Conservation (phyloP, 768 basidiomycete genomes). For the Hysterangium stoloniferum region DNA sequence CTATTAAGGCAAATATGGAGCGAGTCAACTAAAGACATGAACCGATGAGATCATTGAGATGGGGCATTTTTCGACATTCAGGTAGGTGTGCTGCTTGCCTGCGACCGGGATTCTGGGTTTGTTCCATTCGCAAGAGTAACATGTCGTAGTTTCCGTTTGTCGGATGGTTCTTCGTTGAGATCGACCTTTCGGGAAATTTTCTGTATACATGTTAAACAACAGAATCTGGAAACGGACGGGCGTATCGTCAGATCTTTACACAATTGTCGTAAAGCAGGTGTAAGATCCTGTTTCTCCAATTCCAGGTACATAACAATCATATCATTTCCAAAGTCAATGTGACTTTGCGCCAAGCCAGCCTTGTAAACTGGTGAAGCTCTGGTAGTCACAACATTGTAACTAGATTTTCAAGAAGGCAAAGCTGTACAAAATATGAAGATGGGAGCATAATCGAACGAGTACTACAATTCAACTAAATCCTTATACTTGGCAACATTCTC, state of each 20-base stretch:
- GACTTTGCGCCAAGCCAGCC: slow-evolving; percentile 49
- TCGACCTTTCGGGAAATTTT: not conserved
- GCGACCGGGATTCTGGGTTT: slow-evolving; percentile 45
- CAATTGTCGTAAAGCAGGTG: slow-evolving; percentile 46
- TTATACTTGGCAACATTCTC: no score
- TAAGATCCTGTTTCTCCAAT: slow-evolving; percentile 54
- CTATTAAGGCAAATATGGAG: slow-evolving; percentile 65
- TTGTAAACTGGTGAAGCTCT: no score
- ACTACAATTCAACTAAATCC: no score
- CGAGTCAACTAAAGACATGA: slow-evolving; percentile 49
- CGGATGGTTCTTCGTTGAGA: slow-evolving; percentile 17
- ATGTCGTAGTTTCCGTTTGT: slow-evolving; percentile 65
- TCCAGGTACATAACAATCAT: slow-evolving; percentile 60
- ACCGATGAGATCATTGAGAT: slow-evolving; percentile 2
- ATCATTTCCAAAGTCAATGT: slow-evolving; percentile 61
- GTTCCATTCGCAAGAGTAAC: slow-evolving; percentile 40
- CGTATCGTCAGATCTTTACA: slow-evolving; percentile 44
- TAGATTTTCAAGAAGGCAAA: no score
- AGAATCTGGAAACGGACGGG: not conserved
- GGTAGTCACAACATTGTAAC: no score
- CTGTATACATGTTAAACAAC: not conserved
- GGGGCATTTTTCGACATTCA: not conserved
- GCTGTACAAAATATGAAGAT: no score
- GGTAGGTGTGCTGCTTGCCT: slow-evolving; percentile 39
- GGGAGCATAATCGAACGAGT: no score